Conservation (phyloP, 2,329 filamentous ascomycete species). For the Sporothrix brasiliensis region DNA sequence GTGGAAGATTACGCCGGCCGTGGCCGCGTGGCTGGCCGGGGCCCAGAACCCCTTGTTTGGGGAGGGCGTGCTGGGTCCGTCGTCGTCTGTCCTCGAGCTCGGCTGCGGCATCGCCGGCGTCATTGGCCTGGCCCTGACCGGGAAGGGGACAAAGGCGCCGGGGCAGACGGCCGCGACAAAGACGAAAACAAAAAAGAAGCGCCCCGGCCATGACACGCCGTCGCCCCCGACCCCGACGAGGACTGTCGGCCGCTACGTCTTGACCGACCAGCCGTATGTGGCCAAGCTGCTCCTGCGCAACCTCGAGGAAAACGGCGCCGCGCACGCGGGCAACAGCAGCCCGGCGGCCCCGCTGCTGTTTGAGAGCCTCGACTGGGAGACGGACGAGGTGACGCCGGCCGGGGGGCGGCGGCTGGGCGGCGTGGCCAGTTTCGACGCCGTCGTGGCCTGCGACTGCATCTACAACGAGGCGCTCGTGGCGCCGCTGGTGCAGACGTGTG, state of each 20-base stretch:
- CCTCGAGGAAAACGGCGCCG: slow-evolving; percentile 61
- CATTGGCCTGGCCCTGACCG: slow-evolving; percentile 69
- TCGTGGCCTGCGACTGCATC: slow-evolving; percentile 90
- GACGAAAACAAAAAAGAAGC: neutral
- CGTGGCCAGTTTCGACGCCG: slow-evolving; percentile 62
- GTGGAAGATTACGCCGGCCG: slow-evolving; percentile 85
- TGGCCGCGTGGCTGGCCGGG: slow-evolving; percentile 77
- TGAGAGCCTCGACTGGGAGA: slow-evolving; percentile 80
- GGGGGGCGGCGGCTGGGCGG: slow-evolving; percentile 40
- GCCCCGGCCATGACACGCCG: neutral
- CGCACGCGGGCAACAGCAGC: neutral
- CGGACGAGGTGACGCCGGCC: slow-evolving; percentile 54
- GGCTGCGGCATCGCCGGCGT: slow-evolving; percentile 87
- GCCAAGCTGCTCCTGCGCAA: slow-evolving; percentile 76
- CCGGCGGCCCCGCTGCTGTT: slow-evolving; percentile 52
- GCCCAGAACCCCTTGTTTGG: slow-evolving; percentile 65
- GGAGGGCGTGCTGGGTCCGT: slow-evolving; percentile 48
- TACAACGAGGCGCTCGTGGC: slow-evolving; percentile 87
- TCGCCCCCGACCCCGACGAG: slow-evolving; percentile 1
- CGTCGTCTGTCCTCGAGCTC: slow-evolving; percentile 73
- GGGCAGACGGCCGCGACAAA: neutral
- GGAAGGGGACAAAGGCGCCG: slow-evolving; percentile 37
- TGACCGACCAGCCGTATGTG: slow-evolving; percentile 89
- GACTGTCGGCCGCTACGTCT: slow-evolving; percentile 66
- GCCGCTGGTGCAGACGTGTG: slow-evolving; percentile 81